phyloP scores from a whole-genome alignment of 805 yeast genomes.

The Danielia oregonensis region DNA sequence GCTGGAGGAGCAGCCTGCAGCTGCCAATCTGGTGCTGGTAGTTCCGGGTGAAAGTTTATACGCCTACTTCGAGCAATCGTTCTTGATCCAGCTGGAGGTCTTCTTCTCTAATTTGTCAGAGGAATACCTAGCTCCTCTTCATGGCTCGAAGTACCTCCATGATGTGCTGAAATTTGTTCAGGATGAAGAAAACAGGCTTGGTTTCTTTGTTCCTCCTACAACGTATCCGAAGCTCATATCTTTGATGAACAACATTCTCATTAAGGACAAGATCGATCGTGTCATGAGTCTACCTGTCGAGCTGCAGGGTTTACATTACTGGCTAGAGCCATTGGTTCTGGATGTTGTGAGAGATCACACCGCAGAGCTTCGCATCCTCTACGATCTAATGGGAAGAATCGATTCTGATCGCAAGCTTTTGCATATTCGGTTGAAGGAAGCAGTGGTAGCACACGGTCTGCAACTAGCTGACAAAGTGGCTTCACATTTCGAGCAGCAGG shows the following conservation, averaged over 20 bases:
- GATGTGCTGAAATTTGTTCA: constrained; percentile 49
- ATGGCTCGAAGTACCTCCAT: constrained; percentile 54
- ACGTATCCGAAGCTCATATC: constrained; percentile 53
- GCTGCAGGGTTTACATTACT: constrained; percentile 53
- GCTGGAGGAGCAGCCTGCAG: constrained; percentile 29
- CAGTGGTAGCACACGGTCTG: constrained; percentile 46
- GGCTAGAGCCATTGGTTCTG: constrained; percentile 47
- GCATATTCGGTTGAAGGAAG: constrained; percentile 42
- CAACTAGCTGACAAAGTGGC: constrained; percentile 27
- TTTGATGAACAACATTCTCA: constrained; percentile 56
- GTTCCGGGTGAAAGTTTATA: constrained; percentile 60
- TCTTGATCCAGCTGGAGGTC: constrained; percentile 50
- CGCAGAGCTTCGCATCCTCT: constrained; percentile 45
- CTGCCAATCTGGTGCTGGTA: constrained; percentile 7
- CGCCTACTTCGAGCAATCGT: constrained; percentile 62
- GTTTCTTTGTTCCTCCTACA: constrained; percentile 45
- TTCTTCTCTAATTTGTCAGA: constrained; percentile 50
- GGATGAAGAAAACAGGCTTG: constrained; percentile 59
- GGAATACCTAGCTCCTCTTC: constrained; percentile 37
- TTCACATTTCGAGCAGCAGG: constrained; percentile 7
- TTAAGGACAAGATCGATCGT: constrained; percentile 52
- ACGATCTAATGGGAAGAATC: constrained; percentile 48
- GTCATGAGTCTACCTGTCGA: constrained; percentile 46
- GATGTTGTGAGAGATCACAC: constrained; percentile 18
- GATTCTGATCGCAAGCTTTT: constrained; percentile 51